phyloP scores from a whole-genome alignment of 2,329 filamentous ascomycete species.

The Cercospora sp. region DNA sequence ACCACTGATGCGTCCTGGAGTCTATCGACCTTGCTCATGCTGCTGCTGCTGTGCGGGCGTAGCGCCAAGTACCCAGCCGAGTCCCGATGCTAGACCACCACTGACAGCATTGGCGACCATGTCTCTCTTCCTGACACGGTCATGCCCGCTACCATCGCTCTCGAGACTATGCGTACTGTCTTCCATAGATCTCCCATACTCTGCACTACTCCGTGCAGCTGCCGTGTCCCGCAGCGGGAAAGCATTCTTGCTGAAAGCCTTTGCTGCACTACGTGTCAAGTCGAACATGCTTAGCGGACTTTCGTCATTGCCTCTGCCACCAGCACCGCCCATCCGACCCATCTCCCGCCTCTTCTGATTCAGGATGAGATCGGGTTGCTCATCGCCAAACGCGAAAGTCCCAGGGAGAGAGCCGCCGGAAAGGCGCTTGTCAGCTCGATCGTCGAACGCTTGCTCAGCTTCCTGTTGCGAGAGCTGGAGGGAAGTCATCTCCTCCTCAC shows the following conservation, averaged over 20 bases:
- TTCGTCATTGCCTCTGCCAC: constrained; percentile 44
- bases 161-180: constrained; percentile 30
- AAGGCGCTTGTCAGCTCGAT: constrained; percentile 57
- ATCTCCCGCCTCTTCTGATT: constrained; percentile 47
- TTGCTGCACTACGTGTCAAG: constrained; percentile 52
- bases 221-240: constrained; percentile 44
- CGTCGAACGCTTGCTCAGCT: constrained; percentile 70
- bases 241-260: constrained; percentile 47
- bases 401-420: constrained; percentile 43
- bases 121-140: constrained; percentile 67
- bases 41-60: constrained; percentile 30
- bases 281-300: constrained; percentile 56
- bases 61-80: constrained; percentile 65
- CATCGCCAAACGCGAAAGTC: constrained; percentile 43
- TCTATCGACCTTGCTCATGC: constrained; percentile 8
- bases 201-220: constrained; percentile 15
- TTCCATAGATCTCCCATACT: constrained; percentile 22
- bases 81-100: constrained; percentile 60
- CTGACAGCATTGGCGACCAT: constrained; percentile 66
- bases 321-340: constrained; percentile 31
- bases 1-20: not conserved
- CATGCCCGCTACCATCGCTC: constrained; percentile 32
- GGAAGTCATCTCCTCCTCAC: constrained; percentile 72
- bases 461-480: constrained; percentile 66
- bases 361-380: constrained; percentile 38